Evolutionary conservation across 2,329 filamentous ascomycete species (phyloP).

Genomic region (Calonectria pseudoturangicola): DNA sequence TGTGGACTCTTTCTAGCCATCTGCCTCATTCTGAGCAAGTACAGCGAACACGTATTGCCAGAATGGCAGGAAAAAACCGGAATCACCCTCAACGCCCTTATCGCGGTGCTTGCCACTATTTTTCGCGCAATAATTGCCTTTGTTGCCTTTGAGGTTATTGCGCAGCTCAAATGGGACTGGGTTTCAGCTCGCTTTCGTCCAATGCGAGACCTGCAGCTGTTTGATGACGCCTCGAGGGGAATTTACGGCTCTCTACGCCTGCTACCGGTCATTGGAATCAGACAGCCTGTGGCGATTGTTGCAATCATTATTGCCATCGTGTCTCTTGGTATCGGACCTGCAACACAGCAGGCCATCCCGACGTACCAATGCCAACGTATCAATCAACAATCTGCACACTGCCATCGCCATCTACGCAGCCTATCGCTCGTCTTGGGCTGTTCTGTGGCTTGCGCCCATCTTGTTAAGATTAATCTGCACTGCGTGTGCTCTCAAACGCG

Average conservation of each 20-base stretch:
- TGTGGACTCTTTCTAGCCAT: not conserved
- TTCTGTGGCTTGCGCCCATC: too few species aligned
- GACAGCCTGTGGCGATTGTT: not conserved
- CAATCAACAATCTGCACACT: not conserved
- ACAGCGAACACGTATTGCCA: not conserved
- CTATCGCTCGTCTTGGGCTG: too few species aligned
- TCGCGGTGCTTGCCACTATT: not conserved
- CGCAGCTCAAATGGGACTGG: constrained; percentile 8
- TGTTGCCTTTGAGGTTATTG: not conserved
- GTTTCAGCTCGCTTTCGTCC: not conserved
- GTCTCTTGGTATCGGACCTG: not conserved
- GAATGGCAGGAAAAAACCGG: not conserved
- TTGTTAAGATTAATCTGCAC: too few species aligned
- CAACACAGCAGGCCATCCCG: not conserved
- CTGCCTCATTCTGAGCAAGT: not conserved
- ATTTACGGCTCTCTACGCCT: not conserved
- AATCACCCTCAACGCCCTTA: not conserved
- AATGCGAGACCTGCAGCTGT: not conserved
- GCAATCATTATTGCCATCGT: not conserved
- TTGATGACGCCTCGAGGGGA: not conserved
- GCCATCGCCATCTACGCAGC: too few species aligned
- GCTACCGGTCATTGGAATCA: not conserved
- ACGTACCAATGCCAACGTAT: not conserved
- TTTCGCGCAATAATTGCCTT: not conserved
- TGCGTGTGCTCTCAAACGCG: too few species aligned